Conservation (phyloP, 1,284 basidiomycete genomes). For the Ganoderma lingzhi region DNA sequence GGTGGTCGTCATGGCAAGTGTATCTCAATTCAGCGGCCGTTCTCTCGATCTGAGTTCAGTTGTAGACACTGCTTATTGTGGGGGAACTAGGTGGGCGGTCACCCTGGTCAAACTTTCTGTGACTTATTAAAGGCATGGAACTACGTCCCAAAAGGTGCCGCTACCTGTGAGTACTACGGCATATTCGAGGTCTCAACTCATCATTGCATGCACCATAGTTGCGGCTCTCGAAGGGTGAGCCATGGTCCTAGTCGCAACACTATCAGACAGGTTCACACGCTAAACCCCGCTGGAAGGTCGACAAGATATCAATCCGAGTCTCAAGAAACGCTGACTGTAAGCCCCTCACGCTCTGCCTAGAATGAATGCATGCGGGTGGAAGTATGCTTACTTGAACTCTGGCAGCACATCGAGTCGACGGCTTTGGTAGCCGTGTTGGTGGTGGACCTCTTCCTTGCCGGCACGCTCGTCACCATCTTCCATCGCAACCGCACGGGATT, state of each 20-base stretch:
- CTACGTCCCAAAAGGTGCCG: not conserved
- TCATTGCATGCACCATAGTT: not conserved
- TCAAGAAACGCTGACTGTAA: not conserved
- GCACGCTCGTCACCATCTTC: slow-evolving; percentile 1
- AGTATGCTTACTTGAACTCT: not conserved
- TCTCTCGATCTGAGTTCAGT: not conserved
- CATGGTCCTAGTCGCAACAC: not conserved
- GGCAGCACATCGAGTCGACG: slow-evolving; percentile 2
- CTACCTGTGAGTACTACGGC: not conserved
- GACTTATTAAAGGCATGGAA: not conserved
- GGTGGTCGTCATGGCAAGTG: not conserved
- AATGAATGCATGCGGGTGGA: not conserved
- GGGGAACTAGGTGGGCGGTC: slow-evolving; percentile 1
- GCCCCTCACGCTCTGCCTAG: not conserved
- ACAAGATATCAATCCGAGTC: not conserved
- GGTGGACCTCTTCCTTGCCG: slow-evolving; percentile 4
- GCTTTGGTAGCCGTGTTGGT: not conserved
- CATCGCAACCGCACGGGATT: slow-evolving; percentile 5
- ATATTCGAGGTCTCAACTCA: not conserved
- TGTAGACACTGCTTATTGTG: not conserved
- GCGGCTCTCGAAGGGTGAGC: slow-evolving; percentile 6
- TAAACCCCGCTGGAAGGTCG: not conserved
- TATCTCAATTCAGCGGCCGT: not conserved
- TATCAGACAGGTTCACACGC: not conserved
- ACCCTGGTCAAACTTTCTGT: not conserved